Percentiles rank a stretch among this genome's conserved stretches.
Conservation (phyloP, 345 rosid genomes). For the Lagerstroemia speciosa region DNA sequence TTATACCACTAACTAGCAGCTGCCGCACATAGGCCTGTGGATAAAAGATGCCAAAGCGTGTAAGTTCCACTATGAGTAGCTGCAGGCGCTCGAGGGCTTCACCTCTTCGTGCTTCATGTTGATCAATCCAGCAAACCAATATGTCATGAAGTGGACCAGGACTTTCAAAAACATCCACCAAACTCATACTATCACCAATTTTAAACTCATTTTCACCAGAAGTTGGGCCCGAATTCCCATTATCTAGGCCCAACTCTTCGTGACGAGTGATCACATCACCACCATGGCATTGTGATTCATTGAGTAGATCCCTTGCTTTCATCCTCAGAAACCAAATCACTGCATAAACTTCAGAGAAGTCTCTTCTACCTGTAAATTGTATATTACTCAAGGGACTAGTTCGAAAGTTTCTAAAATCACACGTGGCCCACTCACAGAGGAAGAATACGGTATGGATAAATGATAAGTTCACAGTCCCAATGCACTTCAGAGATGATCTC, state of each 20-base stretch:
- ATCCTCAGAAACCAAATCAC: constrained; percentile 72
- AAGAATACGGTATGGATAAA: constrained; percentile 71
- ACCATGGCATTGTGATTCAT: constrained; percentile 23
- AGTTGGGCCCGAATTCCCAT: constrained; percentile 22
- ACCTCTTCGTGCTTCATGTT: constrained; percentile 70
- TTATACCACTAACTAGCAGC: constrained; percentile 79
- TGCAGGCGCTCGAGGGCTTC: constrained; percentile 70
- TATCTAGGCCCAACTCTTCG: constrained; percentile 18
- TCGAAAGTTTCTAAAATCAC: constrained; percentile 83
- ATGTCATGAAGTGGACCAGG: constrained; percentile 93
- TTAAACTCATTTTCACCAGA: constrained; percentile 24
- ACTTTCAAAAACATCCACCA: constrained; percentile 61
- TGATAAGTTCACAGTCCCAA: constrained; percentile 56
- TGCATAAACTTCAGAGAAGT: constrained; percentile 69
- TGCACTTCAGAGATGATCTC: constrained; percentile 79
- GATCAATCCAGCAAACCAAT: constrained; percentile 97
- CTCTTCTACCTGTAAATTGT: constrained; percentile 76
- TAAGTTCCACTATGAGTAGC: constrained; percentile 65
- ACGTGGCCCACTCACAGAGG: constrained; percentile 98
- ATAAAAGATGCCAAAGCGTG: constrained; percentile 70
- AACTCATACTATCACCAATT: constrained; percentile 17
- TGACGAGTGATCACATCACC: constrained; percentile 26
- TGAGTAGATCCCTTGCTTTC: constrained; percentile 52
- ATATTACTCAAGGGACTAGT: constrained; percentile 44
- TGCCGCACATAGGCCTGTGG: constrained; percentile 93